These are phyloP conservation scores for Solanum hybrid DNA, from an alignment of 305 asterid genomes.

Conservation along the genomic window DNA sequence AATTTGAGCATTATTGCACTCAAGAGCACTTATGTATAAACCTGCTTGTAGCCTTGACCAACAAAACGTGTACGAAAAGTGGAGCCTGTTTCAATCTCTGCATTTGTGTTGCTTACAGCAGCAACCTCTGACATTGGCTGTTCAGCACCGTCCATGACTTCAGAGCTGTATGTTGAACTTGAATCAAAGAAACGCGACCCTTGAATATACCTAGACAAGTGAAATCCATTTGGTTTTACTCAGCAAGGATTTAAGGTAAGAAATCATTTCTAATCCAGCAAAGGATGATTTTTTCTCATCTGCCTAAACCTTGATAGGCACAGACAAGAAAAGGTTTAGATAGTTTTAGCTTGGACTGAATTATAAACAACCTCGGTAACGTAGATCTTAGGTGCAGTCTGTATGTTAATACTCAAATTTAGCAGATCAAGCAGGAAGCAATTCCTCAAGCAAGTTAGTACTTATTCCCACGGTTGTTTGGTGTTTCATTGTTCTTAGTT, in stretches of 20 bases:
- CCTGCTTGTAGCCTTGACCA: constrained; percentile 98
- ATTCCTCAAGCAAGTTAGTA: background rate
- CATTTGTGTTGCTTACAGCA: constrained; percentile 11
- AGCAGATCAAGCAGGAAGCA: background rate
- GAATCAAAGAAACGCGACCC: constrained; percentile 64
- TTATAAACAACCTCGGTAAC: background rate
- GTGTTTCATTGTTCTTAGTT: background rate
- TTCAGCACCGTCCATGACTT: constrained; percentile 14
- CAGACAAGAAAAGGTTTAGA: background rate
- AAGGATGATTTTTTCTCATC: background rate
- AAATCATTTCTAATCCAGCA: background rate
- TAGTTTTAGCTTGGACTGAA: background rate
- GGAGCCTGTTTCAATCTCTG: constrained; percentile 29
- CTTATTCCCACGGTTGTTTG: background rate
- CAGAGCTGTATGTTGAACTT: constrained; percentile 15
- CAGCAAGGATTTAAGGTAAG: background rate
- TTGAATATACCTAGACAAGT: constrained; percentile 51
- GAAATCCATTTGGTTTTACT: constrained; percentile 9
- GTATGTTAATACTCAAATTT: background rate
- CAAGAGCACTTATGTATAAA: constrained; percentile 3
- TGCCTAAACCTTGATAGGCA: background rate
- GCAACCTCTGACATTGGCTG: constrained; percentile 35
- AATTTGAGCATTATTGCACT: background rate
- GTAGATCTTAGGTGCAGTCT: background rate
- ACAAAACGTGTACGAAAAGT: constrained; percentile 59